Evolutionary conservation across 1,284 basidiomycete species (phyloP).

Genomic region (Rhodotorula mucilaginosa): DNA sequence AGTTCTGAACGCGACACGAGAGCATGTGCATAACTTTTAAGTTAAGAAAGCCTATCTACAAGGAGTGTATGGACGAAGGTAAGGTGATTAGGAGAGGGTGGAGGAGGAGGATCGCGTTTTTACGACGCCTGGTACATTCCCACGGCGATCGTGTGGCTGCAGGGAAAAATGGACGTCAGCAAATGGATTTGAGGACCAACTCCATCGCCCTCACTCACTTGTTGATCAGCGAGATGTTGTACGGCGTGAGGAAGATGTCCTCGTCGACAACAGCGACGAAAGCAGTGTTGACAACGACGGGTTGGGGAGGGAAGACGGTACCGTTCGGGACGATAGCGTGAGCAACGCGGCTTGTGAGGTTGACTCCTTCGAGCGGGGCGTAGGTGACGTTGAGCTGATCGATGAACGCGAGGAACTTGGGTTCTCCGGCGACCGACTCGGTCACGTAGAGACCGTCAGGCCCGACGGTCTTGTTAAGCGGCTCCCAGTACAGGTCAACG

Average conservation of each 20-base stretch:
- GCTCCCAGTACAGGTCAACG: slow-evolving; percentile 60
- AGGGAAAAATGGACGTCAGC: too few species aligned
- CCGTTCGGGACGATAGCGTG: slow-evolving; percentile 50
- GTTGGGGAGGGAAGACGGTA: slow-evolving; percentile 31
- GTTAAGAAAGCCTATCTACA: too few species aligned
- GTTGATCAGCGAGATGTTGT: slow-evolving; percentile 35
- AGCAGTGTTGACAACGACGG: slow-evolving; percentile 55
- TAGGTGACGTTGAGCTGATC: slow-evolving; percentile 64
- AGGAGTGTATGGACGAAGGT: too few species aligned
- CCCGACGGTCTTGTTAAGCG: slow-evolving; percentile 57
- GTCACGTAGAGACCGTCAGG: slow-evolving; percentile 60
- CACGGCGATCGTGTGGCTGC: slow-evolving; percentile 49
- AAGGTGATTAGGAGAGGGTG: too few species aligned
- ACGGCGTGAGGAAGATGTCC: slow-evolving; percentile 60
- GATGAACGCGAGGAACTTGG: slow-evolving; percentile 59
- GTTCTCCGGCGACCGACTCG: slow-evolving; percentile 52
- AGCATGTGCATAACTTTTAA: too few species aligned
- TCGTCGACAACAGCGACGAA: slow-evolving; percentile 60
- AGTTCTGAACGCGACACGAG: too few species aligned
- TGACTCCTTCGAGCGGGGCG: slow-evolving; percentile 10
- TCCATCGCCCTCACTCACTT: background rate
- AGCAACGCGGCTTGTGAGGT: slow-evolving; percentile 1
- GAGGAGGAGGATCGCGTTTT: background rate
- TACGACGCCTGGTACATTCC: slow-evolving; percentile 5
- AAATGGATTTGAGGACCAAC: too few species aligned